These are phyloP conservation scores for Haberlea rhodopensis DNA, from an alignment of 257 asterid genomes.

Conservation along the genomic window DNA sequence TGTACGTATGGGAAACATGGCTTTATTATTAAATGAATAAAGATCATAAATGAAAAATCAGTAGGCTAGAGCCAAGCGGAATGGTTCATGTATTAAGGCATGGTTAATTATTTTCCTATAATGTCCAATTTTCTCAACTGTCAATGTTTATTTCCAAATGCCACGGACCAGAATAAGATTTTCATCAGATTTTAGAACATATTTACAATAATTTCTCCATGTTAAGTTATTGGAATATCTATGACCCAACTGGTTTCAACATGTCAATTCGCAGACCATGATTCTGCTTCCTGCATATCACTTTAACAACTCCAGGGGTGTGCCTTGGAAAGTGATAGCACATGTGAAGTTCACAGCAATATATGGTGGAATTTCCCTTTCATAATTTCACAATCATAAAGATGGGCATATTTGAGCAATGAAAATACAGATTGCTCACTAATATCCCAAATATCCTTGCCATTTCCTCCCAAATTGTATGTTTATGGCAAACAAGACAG, in stretches of 20 bases:
- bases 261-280: no score
- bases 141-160: not conserved
- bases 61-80: not conserved
- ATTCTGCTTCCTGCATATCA: no score
- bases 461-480: not conserved
- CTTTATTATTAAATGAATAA: not conserved
- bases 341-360: no score
- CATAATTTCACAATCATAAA: not conserved
- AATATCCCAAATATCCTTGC: not conserved
- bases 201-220: no score
- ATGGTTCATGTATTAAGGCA: not conserved
- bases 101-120: not conserved
- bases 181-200: no score
- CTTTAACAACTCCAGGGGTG: no score
- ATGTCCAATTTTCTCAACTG: not conserved
- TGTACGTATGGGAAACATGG: conserved; percentile 4
- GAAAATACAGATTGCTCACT: not conserved
- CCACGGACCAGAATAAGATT: no score
- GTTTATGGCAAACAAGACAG: not conserved
- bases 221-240: no score
- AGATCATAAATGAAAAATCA: not conserved
- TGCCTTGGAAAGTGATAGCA: no score
- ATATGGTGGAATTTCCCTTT: no score
- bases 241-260: no score
- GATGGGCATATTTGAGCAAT: not conserved